Percentiles rank a stretch among this genome's conserved stretches.
Conservation (phyloP, 106 monocot genomes). For the Triglochin maritima region DNA sequence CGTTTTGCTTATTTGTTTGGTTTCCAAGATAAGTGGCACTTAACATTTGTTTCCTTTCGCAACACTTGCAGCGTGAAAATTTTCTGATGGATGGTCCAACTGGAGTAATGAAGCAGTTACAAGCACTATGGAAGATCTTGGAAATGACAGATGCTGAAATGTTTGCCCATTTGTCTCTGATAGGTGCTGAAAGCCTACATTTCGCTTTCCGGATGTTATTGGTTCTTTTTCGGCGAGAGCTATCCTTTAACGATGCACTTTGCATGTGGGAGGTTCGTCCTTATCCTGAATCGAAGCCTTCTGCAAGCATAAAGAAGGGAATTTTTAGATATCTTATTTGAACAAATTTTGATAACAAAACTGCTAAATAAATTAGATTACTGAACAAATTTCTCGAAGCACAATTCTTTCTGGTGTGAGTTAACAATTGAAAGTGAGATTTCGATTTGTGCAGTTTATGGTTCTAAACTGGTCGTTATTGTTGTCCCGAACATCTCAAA, state of each 20-base stretch:
- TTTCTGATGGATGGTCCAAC: slow-evolving; percentile 95
- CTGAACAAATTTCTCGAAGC: too few species aligned
- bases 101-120: slow-evolving; percentile 92
- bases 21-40: neutral
- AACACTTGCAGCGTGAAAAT: slow-evolving; percentile 69
- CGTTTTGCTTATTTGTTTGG: neutral
- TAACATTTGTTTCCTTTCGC: neutral
- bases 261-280: slow-evolving; percentile 94
- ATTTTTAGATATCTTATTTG: too few species aligned
- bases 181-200: slow-evolving; percentile 97
- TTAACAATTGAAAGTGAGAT: too few species aligned
- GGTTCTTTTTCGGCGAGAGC: slow-evolving; percentile 80
- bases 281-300: neutral
- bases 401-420: too few species aligned
- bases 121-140: slow-evolving; percentile 89
- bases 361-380: too few species aligned
- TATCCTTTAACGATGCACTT: slow-evolving; percentile 75
- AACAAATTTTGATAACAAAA: too few species aligned
- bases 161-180: slow-evolving; percentile 71
- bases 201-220: slow-evolving; percentile 88
- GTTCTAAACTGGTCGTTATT: too few species aligned
- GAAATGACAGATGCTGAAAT: slow-evolving; percentile 80
- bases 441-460: too few species aligned
- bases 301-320: too few species aligned
- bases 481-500: too few species aligned